Conservation (phyloP, 1,139 yeast genomes). For the Nakaseomyces glabratus region DNA sequence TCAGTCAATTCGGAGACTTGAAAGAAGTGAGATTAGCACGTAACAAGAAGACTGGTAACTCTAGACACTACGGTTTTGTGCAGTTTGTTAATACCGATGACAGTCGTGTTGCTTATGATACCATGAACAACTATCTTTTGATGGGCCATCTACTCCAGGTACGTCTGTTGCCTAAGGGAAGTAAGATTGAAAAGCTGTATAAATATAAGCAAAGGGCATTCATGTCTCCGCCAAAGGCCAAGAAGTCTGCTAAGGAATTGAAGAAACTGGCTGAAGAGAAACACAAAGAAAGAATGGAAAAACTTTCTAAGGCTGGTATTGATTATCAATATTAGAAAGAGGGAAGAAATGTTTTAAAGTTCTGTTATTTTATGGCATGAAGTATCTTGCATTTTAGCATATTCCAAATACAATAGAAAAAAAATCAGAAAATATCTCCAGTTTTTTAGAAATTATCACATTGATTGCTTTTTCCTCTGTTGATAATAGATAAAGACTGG, state of each 20-base stretch:
- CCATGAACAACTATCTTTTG: conserved; percentile 89
- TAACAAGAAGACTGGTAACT: conserved; percentile 81
- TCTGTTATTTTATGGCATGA: too few species aligned
- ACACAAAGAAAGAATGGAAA: conserved; percentile 30
- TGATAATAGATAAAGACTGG: too few species aligned
- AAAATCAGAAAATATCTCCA: too few species aligned
- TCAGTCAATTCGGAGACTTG: conserved; percentile 81
- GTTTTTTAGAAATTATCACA: too few species aligned
- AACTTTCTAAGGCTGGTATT: conserved; percentile 30
- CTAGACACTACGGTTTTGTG: conserved; percentile 87
- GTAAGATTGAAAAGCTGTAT: conserved; percentile 52
- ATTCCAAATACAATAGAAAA: too few species aligned
- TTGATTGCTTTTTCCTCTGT: too few species aligned
- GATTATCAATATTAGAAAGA: conserved; percentile 30
- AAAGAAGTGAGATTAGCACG: conserved; percentile 72
- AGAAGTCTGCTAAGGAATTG: conserved; percentile 34
- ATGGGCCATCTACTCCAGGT: conserved; percentile 80
- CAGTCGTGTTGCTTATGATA: conserved; percentile 82
- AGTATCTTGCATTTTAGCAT: too few species aligned
- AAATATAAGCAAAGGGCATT: conserved; percentile 45
- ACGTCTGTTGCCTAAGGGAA: conserved; percentile 40
- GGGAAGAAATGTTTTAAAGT: too few species aligned
- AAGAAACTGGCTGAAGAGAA: conserved; percentile 28
- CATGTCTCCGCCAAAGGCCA: conserved; percentile 36
- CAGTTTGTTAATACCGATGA: conserved; percentile 70